Percentiles rank a stretch among this genome's conserved stretches.
These are phyloP conservation scores for Cydonia oblonga DNA, from an alignment of 331 rosid species.

Conservation along the genomic window DNA sequence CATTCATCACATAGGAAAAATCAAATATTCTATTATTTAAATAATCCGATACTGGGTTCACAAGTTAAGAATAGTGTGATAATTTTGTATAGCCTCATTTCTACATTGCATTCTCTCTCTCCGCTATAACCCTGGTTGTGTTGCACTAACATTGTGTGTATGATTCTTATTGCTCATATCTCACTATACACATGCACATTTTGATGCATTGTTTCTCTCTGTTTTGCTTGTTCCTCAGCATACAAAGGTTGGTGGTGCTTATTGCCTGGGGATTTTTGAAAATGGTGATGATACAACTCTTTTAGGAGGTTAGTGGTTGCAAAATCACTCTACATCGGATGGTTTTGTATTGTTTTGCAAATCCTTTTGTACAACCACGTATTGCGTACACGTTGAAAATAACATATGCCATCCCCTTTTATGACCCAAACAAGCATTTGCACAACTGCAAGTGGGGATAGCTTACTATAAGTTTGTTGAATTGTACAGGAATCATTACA, in stretches of 20 bases:
- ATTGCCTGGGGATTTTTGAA: slow-evolving; percentile 40
- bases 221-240: slow-evolving; percentile 20
- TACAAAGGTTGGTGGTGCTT: slow-evolving; percentile 37
- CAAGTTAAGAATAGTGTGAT: not conserved
- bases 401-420: not conserved
- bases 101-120: not conserved
- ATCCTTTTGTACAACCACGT: not conserved
- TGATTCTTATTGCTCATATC: not conserved
- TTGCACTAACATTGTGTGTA: not conserved
- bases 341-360: not conserved
- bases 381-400: not conserved
- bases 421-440: not conserved
- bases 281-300: slow-evolving; percentile 40
- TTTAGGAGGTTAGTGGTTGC: slow-evolving; percentile 31
- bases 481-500: slow-evolving; percentile 32
- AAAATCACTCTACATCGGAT: not conserved
- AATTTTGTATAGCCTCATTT: not conserved
- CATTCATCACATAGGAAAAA: not conserved
- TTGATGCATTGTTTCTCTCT: not conserved
- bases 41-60: no score
- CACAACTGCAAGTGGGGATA: not conserved
- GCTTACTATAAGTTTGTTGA: not conserved
- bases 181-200: not conserved
- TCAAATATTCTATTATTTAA: not conserved
- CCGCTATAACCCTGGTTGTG: not conserved